Percentiles rank a stretch among this genome's conserved stretches.
Evolutionary conservation across 495 filamentous ascomycete species (phyloP).

Genomic region (Sabuloglossum arenarium): DNA sequence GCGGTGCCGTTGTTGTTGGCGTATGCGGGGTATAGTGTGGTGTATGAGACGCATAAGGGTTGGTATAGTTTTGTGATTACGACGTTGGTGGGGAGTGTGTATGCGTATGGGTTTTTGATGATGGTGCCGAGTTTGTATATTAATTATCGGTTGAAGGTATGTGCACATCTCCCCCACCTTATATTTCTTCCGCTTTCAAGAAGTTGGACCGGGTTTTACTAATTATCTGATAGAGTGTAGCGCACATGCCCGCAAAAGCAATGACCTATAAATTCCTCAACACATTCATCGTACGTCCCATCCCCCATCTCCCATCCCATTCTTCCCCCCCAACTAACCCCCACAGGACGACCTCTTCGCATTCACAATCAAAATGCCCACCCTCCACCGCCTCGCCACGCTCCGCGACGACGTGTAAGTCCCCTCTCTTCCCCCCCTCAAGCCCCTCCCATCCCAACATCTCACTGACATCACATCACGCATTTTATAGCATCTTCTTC

Average conservation of each 20-base stretch:
- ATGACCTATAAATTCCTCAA: slow-evolving; percentile 97
- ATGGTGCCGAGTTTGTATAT: slow-evolving; percentile 97
- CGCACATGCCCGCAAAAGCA: slow-evolving; percentile 88
- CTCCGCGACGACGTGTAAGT: slow-evolving; percentile 60
- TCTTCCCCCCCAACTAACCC: slow-evolving; percentile 21
- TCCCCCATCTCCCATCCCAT: background rate
- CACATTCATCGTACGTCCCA: slow-evolving; percentile 23
- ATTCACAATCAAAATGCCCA: slow-evolving; percentile 98
- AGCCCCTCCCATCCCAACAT: background rate
- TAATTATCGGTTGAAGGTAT: slow-evolving; percentile 81
- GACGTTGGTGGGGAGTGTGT: slow-evolving; percentile 86
- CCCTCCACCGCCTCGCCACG: slow-evolving; percentile 83
- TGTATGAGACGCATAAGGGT: slow-evolving; percentile 92
- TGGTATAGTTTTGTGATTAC: slow-evolving; percentile 92
- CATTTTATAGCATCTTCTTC: slow-evolving; percentile 89
- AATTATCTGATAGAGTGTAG: slow-evolving; percentile 39
- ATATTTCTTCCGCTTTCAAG: background rate
- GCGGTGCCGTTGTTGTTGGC: slow-evolving; percentile 76
- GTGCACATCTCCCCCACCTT: slow-evolving; percentile 8
- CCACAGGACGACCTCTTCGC: slow-evolving; percentile 70
- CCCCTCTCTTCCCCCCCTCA: background rate
- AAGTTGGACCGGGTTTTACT: background rate
- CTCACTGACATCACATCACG: too few species aligned
- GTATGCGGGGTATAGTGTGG: slow-evolving; percentile 73
- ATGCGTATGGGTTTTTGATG: slow-evolving; percentile 97